phyloP scores from a whole-genome alignment of 805 yeast genomes.

The Monosporozyma solicola region DNA sequence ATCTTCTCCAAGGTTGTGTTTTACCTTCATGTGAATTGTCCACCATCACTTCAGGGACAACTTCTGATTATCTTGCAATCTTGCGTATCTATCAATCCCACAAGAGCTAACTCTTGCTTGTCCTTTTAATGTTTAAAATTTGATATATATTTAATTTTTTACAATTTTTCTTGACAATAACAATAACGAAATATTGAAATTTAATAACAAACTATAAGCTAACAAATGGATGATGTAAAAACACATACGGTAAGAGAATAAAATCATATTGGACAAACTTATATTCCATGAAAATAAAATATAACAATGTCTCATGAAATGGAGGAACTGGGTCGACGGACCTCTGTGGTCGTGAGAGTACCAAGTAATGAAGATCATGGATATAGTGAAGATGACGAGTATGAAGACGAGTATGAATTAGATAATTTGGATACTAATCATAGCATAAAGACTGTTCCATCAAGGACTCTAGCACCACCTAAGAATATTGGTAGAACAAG shows the following conservation, averaged over 20 bases:
- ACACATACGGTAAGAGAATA: no score
- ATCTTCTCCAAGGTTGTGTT: conserved; percentile 55
- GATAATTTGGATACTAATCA: not conserved
- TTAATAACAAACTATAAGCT: no score
- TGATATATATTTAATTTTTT: no score
- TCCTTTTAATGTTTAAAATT: no score
- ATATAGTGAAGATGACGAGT: conserved; percentile 1
- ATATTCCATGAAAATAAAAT: not conserved
- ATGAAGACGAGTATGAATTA: not conserved
- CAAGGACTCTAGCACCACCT: not conserved
- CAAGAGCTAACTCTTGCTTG: no score
- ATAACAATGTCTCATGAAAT: not conserved
- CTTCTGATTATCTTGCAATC: no score
- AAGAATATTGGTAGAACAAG: not conserved
- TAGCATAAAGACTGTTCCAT: not conserved
- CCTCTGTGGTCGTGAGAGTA: not conserved
- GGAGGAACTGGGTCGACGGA: not conserved
- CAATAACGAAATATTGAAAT: no score
- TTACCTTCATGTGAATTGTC: not conserved
- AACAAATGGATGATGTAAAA: no score
- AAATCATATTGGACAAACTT: no score
- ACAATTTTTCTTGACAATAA: no score
- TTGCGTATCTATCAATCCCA: no score
- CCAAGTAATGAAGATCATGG: conserved; percentile 1
- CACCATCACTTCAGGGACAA: not conserved